Evolutionary conservation across 495 filamentous ascomycete species (phyloP).

Genomic region (Hypoxylon subgilvum): DNA sequence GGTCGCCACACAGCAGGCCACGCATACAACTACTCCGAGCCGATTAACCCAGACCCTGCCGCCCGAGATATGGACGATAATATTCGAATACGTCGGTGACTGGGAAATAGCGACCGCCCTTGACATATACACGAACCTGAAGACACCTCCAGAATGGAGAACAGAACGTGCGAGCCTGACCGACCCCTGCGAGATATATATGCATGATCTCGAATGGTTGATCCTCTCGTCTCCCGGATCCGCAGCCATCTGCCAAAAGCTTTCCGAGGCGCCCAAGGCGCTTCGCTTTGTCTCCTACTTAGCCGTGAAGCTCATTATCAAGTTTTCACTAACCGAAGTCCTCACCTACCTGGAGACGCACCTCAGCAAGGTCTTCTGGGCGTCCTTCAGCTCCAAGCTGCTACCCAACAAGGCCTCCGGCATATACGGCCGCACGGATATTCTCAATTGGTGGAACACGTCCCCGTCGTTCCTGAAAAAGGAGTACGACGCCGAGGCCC

Average conservation of each 20-base stretch:
- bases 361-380: slow-evolving; percentile 79
- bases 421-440: slow-evolving; percentile 81
- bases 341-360: slow-evolving; percentile 81
- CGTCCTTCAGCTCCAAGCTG: slow-evolving; percentile 78
- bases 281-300: slow-evolving; percentile 78
- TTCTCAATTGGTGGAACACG: slow-evolving; percentile 83
- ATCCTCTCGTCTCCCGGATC: slow-evolving; percentile 71
- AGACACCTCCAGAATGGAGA: slow-evolving; percentile 75
- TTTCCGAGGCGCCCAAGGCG: slow-evolving; percentile 67
- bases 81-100: slow-evolving; percentile 81
- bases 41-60: slow-evolving; percentile 59
- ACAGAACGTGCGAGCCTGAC: slow-evolving; percentile 45
- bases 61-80: slow-evolving; percentile 84
- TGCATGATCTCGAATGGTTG: slow-evolving; percentile 75
- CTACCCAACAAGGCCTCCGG: slow-evolving; percentile 84
- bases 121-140: slow-evolving; percentile 76
- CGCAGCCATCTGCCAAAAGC: slow-evolving; percentile 67
- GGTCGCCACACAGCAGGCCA: slow-evolving; percentile 50
- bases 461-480: slow-evolving; percentile 79
- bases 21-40: slow-evolving; percentile 38
- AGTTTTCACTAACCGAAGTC: slow-evolving; percentile 79
- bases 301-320: slow-evolving; percentile 86
- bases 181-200: slow-evolving; percentile 59
- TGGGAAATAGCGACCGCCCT: slow-evolving; percentile 88
- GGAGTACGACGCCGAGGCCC: slow-evolving; percentile 74